Base-by-base conservation (phyloP, 2,329 filamentous ascomycete genomes). In the Aspergillus transmontanensis region DNA sequence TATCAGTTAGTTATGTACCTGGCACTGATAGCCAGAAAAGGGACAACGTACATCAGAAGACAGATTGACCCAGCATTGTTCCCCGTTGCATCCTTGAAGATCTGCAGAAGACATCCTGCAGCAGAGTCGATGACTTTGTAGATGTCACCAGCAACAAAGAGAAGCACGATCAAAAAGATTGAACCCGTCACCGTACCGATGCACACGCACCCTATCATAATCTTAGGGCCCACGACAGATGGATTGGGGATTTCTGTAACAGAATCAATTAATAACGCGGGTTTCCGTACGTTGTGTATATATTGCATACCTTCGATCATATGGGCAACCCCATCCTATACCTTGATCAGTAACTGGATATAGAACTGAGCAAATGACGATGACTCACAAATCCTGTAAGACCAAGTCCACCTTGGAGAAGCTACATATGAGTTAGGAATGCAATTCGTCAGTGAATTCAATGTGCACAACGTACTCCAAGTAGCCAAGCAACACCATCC, bases 101-200 rank as follows among this genome's bases (percentile, higher is more conserved):
- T 90, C 64, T 88, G 83, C 2, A 89, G 77, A 1, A 90, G 73
- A 0, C 88, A 88, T 0, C 87, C 87, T 1, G 85, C 83, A 0
- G 82, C 68, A 0, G 86, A 86, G 0, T 72, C 72, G 61, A 89
- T 88, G 53, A 89, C 85, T 0, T 77, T 73, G 26, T 85, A 76
- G 54, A 88, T 81, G 64, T 89, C 82, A 3, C 84, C 84, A 32
- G 88, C 81, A 56, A 89, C 87, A 58, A 91, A 90, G 0, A 91
- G 82, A 1, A 91, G 78, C 41, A 87, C 84, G 51, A 85, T 81
- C 26, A 90, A 77, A 72, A 90, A 90, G 57, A 89, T 76, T 60
- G 86, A 86, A 1, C 88, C 88, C 0, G 88, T 89, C 3, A 84
- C 77, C 26, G 86, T 86, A 12, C 88, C 88, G 55, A 90, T 90